Conservation (phyloP, 371 early-diverging fungal genomes). For the Apophysomyces trapeziformis region DNA sequence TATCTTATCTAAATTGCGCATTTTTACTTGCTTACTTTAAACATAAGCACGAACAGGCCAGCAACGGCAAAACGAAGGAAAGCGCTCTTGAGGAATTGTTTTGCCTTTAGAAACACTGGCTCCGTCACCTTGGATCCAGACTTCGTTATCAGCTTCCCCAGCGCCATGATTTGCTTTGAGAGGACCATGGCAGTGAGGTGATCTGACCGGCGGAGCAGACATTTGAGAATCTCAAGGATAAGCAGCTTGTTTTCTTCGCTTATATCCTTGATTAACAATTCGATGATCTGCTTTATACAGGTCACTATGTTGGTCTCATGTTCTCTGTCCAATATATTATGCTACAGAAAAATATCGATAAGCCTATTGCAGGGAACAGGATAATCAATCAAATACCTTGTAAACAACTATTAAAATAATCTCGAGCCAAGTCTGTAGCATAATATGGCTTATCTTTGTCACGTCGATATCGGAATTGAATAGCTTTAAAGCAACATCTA, state of each 20-base stretch:
- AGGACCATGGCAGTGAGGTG: constrained; percentile 65
- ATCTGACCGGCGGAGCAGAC: constrained; percentile 58
- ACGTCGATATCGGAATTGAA: constrained; percentile 51
- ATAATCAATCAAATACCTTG: constrained; percentile 44
- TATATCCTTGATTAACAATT: constrained; percentile 48
- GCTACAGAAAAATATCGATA: constrained; percentile 28
- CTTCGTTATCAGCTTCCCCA: constrained; percentile 62
- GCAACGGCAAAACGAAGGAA: constrained; percentile 65
- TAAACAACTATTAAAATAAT: constrained; percentile 59
- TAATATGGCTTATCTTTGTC: constrained; percentile 45
- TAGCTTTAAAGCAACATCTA: constrained; percentile 55
- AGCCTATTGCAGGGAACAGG: background rate
- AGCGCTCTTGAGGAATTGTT: constrained; percentile 59
- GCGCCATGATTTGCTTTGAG: constrained; percentile 62
- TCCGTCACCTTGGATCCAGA: constrained; percentile 47
- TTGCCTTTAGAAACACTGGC: constrained; percentile 59
- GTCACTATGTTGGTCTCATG: constrained; percentile 45
- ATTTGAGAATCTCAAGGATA: constrained; percentile 59
- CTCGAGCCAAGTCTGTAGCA: constrained; percentile 63
- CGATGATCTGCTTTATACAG: constrained; percentile 55
- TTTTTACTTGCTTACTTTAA: constrained; percentile 43
- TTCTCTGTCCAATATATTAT: constrained; percentile 50
- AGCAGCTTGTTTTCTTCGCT: constrained; percentile 65
- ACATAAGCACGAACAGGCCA: constrained; percentile 65
- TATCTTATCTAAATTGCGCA: background rate